phyloP scores from a whole-genome alignment of 2,329 filamentous ascomycete genomes.

The Fusarium circinatum region DNA sequence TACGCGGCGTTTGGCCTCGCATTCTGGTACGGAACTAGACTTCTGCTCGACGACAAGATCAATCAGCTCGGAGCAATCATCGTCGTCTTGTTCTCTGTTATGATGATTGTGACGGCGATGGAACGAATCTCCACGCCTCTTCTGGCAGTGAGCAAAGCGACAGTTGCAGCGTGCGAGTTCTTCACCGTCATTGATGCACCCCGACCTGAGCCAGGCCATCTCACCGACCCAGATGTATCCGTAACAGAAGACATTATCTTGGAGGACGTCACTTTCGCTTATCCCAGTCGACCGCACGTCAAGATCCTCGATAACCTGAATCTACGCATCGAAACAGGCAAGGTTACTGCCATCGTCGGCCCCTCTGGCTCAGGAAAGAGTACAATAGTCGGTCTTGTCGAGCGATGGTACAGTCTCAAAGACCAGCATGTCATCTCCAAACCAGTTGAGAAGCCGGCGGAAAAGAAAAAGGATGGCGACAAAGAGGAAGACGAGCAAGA shows the following conservation, averaged over 20 bases:
- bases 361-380: slow-evolving; percentile 79
- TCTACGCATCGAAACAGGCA: slow-evolving; percentile 69
- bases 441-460: slow-evolving; percentile 56
- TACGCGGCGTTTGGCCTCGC: slow-evolving; percentile 7
- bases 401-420: slow-evolving; percentile 75
- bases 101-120: slow-evolving; percentile 1
- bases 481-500: neutral
- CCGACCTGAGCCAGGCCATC: neutral
- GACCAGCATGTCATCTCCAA: slow-evolving; percentile 62
- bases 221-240: neutral
- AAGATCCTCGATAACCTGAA: slow-evolving; percentile 70
- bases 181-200: slow-evolving; percentile 8
- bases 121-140: neutral
- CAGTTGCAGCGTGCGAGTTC: slow-evolving; percentile 3
- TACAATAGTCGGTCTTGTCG: slow-evolving; percentile 75
- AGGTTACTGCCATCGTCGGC: slow-evolving; percentile 78
- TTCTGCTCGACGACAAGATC: neutral
- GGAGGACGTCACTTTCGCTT: slow-evolving; percentile 74
- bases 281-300: slow-evolving; percentile 72
- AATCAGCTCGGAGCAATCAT: neutral
- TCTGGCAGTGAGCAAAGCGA: neutral
- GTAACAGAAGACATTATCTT: slow-evolving; percentile 56
- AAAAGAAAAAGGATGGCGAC: slow-evolving; percentile 27
- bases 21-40: slow-evolving; percentile 19
- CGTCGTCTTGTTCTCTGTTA: slow-evolving; percentile 3